phyloP scores from a whole-genome alignment of 176 grass and related monocot genomes.

The Triticum aestivum region IWGSC_CS_RefSeq_v2.1 NC_057807.1:629123232-629123731 shows the following conservation, averaged over 20 bases:
- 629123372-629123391: background rate
- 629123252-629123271: conserved; percentile 37
- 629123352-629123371: background rate
- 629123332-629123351: background rate
- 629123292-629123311: conserved; percentile 73
- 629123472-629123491: conserved; percentile 76
- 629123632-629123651: conserved; percentile 49
- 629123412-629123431: conserved; percentile 44
- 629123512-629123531: conserved; percentile 22
- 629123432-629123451: conserved; percentile 54
- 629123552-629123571: conserved; percentile 63
- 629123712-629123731: conserved; percentile 63
- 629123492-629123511: background rate
- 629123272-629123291: conserved; percentile 30
- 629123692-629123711: conserved; percentile 92
- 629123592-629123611: background rate
- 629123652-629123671: conserved; percentile 66
- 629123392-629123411: background rate
- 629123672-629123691: conserved; percentile 82
- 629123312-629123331: conserved; percentile 48
- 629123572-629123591: background rate
- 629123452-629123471: background rate
- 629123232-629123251: background rate
- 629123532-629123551: conserved; percentile 22
- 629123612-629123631: background rate